phyloP scores from a whole-genome alignment of 495 filamentous ascomycete species.

The Lindgomyces ingoldianus region DNA sequence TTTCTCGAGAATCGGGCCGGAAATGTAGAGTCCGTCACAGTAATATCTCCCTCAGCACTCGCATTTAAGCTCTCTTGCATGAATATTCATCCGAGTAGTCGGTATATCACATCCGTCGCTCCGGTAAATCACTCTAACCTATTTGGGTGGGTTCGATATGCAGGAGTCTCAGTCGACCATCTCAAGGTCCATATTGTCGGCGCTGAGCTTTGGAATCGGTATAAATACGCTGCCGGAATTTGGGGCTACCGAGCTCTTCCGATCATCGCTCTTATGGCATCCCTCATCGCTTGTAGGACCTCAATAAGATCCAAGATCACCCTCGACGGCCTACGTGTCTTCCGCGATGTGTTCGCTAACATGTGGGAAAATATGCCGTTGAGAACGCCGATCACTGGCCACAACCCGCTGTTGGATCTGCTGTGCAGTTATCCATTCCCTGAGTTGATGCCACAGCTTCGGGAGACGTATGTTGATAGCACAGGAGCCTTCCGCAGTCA shows the following conservation, averaged over 20 bases:
- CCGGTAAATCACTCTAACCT: background rate
- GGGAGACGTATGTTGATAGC: background rate
- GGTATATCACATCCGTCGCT: slow-evolving; percentile 44
- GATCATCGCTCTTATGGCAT: slow-evolving; percentile 6
- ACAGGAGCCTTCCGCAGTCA: no score
- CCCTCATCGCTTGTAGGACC: background rate
- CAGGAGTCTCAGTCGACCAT: background rate
- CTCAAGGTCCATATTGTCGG: background rate
- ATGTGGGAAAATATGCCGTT: background rate
- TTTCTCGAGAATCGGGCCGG: no score
- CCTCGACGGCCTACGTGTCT: background rate
- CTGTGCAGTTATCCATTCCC: background rate
- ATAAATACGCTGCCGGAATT: background rate
- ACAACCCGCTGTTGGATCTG: background rate
- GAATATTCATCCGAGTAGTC: no score
- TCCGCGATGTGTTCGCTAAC: background rate
- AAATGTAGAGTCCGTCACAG: no score
- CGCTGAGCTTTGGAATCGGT: background rate
- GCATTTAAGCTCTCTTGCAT: no score
- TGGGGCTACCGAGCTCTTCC: background rate
- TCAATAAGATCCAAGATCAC: background rate
- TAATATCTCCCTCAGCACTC: no score
- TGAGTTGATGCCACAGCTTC: background rate
- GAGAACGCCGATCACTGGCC: background rate
- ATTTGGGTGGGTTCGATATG: slow-evolving; percentile 3